Evolutionary conservation across 805 yeast species (phyloP).

Genomic region (Starmerella apicola): DNA sequence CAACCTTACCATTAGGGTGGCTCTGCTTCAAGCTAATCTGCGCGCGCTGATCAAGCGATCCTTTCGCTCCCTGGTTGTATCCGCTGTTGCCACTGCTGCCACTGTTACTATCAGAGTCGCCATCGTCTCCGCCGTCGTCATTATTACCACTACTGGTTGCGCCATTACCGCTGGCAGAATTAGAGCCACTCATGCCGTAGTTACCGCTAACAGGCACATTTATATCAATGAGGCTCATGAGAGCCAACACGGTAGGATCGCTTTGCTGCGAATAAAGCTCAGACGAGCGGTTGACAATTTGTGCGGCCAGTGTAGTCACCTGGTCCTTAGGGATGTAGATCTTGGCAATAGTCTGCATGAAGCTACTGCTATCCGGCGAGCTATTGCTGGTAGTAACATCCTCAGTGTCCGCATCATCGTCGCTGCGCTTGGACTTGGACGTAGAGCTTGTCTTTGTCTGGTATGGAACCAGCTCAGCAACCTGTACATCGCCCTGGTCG

Average conservation of each 20-base stretch:
- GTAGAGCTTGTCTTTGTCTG: conserved; percentile 35
- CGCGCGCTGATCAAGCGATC: conserved; percentile 27
- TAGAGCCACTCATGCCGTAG: conserved; percentile 2
- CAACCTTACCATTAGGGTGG: conserved; percentile 33
- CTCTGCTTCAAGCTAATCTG: conserved; percentile 27
- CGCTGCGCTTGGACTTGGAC: too few relatives aligned
- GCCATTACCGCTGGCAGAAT: conserved; percentile 2
- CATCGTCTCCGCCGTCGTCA: conserved; percentile 15
- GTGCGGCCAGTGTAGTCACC: conserved; percentile 38
- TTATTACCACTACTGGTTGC: conserved; percentile 11
- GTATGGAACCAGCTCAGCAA: conserved; percentile 65
- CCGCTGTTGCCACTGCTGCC: conserved; percentile 14
- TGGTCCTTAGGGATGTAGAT: conserved; percentile 59
- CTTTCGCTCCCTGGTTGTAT: conserved; percentile 22
- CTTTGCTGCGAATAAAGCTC: conserved; percentile 44
- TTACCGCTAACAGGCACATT: conserved; percentile 36
- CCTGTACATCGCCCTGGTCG: conserved; percentile 36
- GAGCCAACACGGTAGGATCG: conserved; percentile 39
- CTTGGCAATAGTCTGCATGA: conserved; percentile 78
- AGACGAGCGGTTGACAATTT: conserved; percentile 43
- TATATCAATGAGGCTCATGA: conserved; percentile 62
- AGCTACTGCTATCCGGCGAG: conserved; percentile 34
- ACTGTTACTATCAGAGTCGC: conserved; percentile 1
- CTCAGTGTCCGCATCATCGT: too few relatives aligned
- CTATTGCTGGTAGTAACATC: too few relatives aligned